phyloP scores from a whole-genome alignment of 176 grass and related monocot genomes.

The Elymus sibiricus region DNA sequence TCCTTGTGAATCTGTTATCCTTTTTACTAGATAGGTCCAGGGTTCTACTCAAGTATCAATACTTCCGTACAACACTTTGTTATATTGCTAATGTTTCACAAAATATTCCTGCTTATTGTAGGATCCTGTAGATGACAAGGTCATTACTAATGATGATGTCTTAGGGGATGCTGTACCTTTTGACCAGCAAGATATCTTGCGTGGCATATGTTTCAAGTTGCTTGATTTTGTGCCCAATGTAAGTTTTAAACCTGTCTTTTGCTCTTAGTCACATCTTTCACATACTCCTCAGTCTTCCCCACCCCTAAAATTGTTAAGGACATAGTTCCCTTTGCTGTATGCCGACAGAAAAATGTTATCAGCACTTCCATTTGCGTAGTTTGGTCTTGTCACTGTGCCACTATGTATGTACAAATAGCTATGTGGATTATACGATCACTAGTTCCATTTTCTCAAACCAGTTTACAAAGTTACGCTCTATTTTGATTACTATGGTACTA shows the following conservation, averaged over 20 bases:
- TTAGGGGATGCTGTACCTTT: conserved; percentile 65
- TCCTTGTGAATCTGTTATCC: background rate
- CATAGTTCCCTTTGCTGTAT: background rate
- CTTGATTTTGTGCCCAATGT: conserved; percentile 56
- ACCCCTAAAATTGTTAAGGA: background rate
- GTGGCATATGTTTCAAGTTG: conserved; percentile 52
- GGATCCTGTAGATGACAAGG: conserved; percentile 47
- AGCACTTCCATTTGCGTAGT: background rate
- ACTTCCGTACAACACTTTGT: background rate
- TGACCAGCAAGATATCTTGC: conserved; percentile 52
- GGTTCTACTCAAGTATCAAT: background rate
- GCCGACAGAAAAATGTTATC: background rate
- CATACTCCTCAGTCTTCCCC: background rate
- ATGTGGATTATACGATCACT: background rate
- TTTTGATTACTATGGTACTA: background rate
- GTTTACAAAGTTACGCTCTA: conserved; percentile 8
- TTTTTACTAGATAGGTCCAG: conserved; percentile 12
- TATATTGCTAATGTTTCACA: conserved; percentile 3
- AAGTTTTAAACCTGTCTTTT: conserved; percentile 12
- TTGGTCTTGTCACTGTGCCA: background rate
- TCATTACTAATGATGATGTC: conserved; percentile 72
- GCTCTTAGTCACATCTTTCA: conserved; percentile 9
- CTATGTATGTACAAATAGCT: background rate
- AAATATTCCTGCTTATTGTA: conserved; percentile 31
- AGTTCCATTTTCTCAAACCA: background rate